phyloP scores from a whole-genome alignment of 176 grass and related monocot genomes.

The Phyllostachys edulis region DNA sequence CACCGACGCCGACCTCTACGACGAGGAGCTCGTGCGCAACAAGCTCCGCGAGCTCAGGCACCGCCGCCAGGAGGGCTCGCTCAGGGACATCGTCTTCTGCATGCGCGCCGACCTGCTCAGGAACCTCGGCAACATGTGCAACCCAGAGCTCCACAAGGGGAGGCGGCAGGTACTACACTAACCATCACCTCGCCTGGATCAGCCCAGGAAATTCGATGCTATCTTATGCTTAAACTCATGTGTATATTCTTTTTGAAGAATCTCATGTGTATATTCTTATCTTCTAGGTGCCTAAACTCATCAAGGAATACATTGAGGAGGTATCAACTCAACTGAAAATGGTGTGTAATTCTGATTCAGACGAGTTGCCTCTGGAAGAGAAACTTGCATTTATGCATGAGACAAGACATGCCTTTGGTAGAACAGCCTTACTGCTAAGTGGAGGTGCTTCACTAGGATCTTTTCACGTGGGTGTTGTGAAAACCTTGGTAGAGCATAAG shows the following conservation, averaged over 20 bases:
- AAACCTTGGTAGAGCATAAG: slow-evolving; percentile 83
- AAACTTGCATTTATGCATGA: slow-evolving; percentile 97
- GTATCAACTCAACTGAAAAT: slow-evolving; percentile 88
- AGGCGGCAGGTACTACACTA: slow-evolving; percentile 60
- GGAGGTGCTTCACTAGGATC: slow-evolving; percentile 86
- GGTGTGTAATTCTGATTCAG: slow-evolving; percentile 86
- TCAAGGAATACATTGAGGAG: slow-evolving; percentile 97
- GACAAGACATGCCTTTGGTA: slow-evolving; percentile 89
- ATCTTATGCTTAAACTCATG: not conserved
- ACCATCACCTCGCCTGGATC: not conserved
- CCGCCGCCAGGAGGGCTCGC: slow-evolving; percentile 62
- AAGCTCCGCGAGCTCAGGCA: slow-evolving; percentile 81
- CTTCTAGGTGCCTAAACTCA: slow-evolving; percentile 73
- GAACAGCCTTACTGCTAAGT: slow-evolving; percentile 82
- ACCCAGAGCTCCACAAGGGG: slow-evolving; percentile 79
- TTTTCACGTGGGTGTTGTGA: slow-evolving; percentile 88
- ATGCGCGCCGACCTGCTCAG: slow-evolving; percentile 84
- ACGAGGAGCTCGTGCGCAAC: slow-evolving; percentile 86
- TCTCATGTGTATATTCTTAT: not conserved
- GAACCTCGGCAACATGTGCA: slow-evolving; percentile 94
- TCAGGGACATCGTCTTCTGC: slow-evolving; percentile 89
- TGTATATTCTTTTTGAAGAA: not conserved
- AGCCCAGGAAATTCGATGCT: not conserved
- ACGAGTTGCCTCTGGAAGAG: slow-evolving; percentile 77
- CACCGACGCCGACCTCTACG: slow-evolving; percentile 69